phyloP scores from a whole-genome alignment of 1,139 yeast genomes.

The Candida sp. region DNA sequence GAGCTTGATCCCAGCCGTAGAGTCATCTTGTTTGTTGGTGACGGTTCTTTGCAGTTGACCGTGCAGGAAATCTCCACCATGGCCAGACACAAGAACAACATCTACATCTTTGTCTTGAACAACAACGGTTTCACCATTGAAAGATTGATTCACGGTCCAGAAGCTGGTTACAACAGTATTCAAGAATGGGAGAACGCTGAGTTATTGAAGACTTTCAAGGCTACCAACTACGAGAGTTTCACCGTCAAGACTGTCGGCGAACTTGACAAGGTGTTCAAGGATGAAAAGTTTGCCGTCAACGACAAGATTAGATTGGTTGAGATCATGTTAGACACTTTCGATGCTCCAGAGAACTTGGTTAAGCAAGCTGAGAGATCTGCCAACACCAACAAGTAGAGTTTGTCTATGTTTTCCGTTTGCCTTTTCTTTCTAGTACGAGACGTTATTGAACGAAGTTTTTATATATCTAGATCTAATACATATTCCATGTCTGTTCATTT shows the following conservation, averaged over 20 bases:
- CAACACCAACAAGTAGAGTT: conserved; percentile 48
- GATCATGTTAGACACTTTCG: conserved; percentile 79
- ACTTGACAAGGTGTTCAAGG: conserved; percentile 59
- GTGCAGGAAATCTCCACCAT: conserved; percentile 88
- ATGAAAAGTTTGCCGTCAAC: conserved; percentile 58
- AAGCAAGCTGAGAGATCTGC: conserved; percentile 78
- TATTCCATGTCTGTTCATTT: no score
- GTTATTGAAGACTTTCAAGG: conserved; percentile 73
- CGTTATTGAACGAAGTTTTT: no score
- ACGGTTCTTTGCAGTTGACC: conserved; percentile 88
- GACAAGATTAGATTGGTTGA: conserved; percentile 78
- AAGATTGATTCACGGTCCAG: conserved; percentile 83
- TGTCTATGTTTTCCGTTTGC: background rate
- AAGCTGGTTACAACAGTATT: conserved; percentile 77
- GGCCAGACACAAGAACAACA: conserved; percentile 80
- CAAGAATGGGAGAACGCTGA: conserved; percentile 82
- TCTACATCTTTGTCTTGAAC: conserved; percentile 82
- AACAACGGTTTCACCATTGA: conserved; percentile 92
- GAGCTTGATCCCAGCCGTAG: conserved; percentile 73
- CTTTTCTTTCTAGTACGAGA: no score
- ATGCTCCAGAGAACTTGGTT: conserved; percentile 74
- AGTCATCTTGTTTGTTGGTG: conserved; percentile 86
- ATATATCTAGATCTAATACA: no score
- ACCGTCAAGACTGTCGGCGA: conserved; percentile 70
- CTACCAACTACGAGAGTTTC: conserved; percentile 58